Evolutionary conservation across 768 basidiomycete genomes (phyloP).

Genomic region (Phlebiopsis flavidoalba): DNA sequence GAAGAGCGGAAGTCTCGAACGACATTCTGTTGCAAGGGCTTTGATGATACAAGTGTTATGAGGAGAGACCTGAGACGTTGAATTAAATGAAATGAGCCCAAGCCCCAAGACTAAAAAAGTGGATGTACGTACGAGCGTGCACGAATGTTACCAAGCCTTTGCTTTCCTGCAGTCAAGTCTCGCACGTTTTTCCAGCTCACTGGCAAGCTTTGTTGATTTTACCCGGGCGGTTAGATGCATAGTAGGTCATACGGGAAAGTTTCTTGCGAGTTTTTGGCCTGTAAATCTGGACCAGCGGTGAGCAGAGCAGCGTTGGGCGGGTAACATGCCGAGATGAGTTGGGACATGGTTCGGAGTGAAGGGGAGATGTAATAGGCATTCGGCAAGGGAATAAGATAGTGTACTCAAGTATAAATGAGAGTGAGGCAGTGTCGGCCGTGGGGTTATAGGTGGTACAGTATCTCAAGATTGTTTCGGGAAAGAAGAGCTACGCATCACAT

Average conservation of each 20-base stretch:
- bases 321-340: slow-evolving; percentile 82
- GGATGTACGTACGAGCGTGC: slow-evolving; percentile 63
- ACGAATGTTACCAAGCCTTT: slow-evolving; percentile 67
- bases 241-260: slow-evolving; percentile 79
- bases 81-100: neutral
- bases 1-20: slow-evolving; percentile 77
- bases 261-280: slow-evolving; percentile 82
- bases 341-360: slow-evolving; percentile 83
- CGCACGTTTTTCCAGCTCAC: slow-evolving; percentile 73
- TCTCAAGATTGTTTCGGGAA: neutral
- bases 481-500: neutral
- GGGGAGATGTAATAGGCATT: slow-evolving; percentile 53
- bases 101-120: neutral
- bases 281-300: slow-evolving; percentile 71
- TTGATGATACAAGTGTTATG: slow-evolving; percentile 78
- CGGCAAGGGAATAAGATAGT: neutral
- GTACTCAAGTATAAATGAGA: slow-evolving; percentile 5
- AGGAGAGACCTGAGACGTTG: slow-evolving; percentile 55
- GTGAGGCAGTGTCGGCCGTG: neutral
- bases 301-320: slow-evolving; percentile 71
- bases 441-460: neutral
- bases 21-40: slow-evolving; percentile 81
- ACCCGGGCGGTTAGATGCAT: slow-evolving; percentile 77
- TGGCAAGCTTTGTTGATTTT: slow-evolving; percentile 74
- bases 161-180: slow-evolving; percentile 63